Evolutionary conservation across 768 basidiomycete genomes (phyloP), one percentile per base, ranked within the genome.

Genomic region (Pisolithus orientalis): DNA sequence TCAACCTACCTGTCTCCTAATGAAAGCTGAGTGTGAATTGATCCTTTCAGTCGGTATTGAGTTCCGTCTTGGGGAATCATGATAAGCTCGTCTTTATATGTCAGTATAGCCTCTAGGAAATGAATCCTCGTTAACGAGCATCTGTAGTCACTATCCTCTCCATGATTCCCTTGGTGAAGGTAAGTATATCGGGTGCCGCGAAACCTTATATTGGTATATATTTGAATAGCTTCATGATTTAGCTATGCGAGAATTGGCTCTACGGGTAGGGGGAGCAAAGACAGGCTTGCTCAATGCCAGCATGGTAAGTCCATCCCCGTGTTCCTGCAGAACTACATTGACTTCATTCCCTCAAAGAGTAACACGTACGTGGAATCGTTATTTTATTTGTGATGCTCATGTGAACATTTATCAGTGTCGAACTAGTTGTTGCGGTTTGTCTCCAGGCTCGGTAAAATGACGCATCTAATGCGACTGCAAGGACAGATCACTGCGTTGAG

Each of bases 271-370:
- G 3, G 87, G 87, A 21, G 72, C 85, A 14, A 84, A 80, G 60
- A 82, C 89, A 0, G 91, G 88, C 0, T 72, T 94, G 17, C 70
- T 93, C 31, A 92, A 92, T 58, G 89, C 87, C 39, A 88, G 82
- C 65, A 72, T 90, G 82, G 87, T 88, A 63, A 47, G 78, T 62
- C 13, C 11, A 28, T 24, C 9, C 13, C 32, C 17, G 46, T 24
- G 32, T 2, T 27, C 6, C n/a, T 14, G 14, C 14, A 24, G 32
- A 11, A 17, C 8, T 32, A 9, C 13, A 21, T 9, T 47, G 46
- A 47, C 24, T 13, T 9, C n/a, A 17, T 37, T 34, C 10, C 31
- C 24, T 6, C 44, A 5, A 46, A 88, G 87, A 83, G 80, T 50
- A 89, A 89, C 81, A 65, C 65, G 84, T 87, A 64, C 63, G 83